Evolutionary conservation across 2,329 filamentous ascomycete species (phyloP), one percentile per base, ranked within the genome.

Genomic region (Nigrospora osmanthi): DNA sequence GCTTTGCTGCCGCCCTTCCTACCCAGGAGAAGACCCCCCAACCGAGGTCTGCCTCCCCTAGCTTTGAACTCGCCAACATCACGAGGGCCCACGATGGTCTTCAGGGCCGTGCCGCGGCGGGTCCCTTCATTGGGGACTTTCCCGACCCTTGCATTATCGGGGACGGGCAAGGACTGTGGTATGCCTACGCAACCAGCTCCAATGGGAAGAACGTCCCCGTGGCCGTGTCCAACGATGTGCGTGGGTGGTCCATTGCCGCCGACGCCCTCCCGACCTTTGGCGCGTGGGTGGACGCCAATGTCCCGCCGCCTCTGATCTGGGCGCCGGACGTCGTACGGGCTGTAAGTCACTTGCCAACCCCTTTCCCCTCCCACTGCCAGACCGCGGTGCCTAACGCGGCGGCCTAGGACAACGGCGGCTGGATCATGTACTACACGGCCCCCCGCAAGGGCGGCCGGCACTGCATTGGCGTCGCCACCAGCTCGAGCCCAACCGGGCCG

Each of bases 361-460:
- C n/a, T n/a, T n/a, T n/a, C n/a, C n/a, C n/a, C n/a, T n/a, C n/a
- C 23, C 11, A 6, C 6, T 3, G 6, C 2, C 34, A 7, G 13
- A 33, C 17, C 32, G 19, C 35, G 14, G 17, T 35, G 6, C 16
- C 6, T 17, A 28, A 46, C 35, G 49, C n/a, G 14, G 11, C 3
- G 35, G n/a, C n/a, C n/a, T 19, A 60, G 58, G 58, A 61, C 35
- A 53, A 49, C 35, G 57, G 58, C 7, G 45, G 47, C 11, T 60
- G 57, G 34, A 55, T 61, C 15, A 60, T 60, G 58, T 61, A 61
- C 47, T 61, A 60, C 47, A 58, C 58, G 2, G 58, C 54, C 2
- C 51, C 40, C 17, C 52, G 51, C 34, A 50, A 38, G n/a, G 58
- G 58, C 32, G 54, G 58, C 4, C 47, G 39, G 15, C 58, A 59